Conservation (phyloP, 345 rosid genomes). For the Geranium brycei region DNA sequence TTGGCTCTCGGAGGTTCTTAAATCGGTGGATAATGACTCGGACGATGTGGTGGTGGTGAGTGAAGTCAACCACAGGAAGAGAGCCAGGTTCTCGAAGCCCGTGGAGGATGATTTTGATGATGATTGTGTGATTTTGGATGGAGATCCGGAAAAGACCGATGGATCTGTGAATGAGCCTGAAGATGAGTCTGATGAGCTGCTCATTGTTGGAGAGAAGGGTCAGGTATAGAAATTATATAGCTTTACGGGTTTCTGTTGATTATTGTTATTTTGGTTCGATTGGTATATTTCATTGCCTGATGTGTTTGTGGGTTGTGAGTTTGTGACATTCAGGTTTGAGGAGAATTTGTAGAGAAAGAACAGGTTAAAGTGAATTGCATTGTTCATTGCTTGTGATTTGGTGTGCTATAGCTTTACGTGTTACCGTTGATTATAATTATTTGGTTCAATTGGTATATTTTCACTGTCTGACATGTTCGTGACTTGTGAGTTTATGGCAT, state of each 20-base stretch:
- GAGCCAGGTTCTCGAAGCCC: constrained; percentile 12
- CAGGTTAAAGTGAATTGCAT: too few species aligned
- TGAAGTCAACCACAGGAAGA: constrained; percentile 28
- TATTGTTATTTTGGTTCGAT: background rate
- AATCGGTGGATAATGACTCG: constrained; percentile 15
- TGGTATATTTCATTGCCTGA: background rate
- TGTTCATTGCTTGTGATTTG: too few species aligned
- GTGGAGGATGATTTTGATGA: constrained; percentile 23
- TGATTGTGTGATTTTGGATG: constrained; percentile 48
- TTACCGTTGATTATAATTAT: background rate
- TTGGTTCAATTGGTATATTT: background rate
- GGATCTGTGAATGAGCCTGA: constrained; percentile 8
- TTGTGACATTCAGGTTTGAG: too few species aligned
- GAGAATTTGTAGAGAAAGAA: too few species aligned
- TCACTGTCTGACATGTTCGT: background rate
- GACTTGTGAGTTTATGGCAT: too few species aligned
- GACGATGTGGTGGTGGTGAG: constrained; percentile 45
- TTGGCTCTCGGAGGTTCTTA: constrained; percentile 29
- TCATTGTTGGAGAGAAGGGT: constrained; percentile 35
- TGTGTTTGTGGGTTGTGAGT: too few species aligned
- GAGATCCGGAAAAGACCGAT: constrained; percentile 42
- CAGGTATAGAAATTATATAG: constrained; percentile 17
- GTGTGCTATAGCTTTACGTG: background rate
- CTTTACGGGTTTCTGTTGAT: background rate
- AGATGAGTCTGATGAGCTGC: constrained; percentile 31